These are phyloP conservation scores for Suillus paluster DNA, from an alignment of 768 basidiomycete genomes.

Conservation along the genomic window DNA sequence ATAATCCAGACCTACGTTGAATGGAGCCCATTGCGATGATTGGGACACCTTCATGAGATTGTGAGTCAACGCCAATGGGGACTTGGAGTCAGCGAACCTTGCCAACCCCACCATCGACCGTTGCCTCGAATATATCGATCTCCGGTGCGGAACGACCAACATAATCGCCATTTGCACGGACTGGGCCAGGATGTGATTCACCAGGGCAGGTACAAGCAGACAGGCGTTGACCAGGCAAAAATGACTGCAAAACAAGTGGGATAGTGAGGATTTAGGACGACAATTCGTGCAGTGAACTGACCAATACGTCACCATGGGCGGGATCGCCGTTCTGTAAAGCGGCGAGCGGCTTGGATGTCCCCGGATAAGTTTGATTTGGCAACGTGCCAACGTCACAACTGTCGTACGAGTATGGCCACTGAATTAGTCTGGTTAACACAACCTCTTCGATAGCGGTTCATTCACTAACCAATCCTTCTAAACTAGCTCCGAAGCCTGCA, in stretches of 20 bases:
- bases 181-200: conserved; percentile 63
- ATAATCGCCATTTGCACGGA: conserved; percentile 50
- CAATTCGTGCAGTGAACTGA: conserved; percentile 13
- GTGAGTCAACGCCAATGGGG: conserved; percentile 9
- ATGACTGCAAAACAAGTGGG: conserved; percentile 35
- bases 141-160: conserved; percentile 61
- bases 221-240: conserved; percentile 59
- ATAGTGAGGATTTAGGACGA: conserved; percentile 8
- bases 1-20: conserved; percentile 29
- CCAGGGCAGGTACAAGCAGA: conserved; percentile 61
- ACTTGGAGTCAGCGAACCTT: conserved; percentile 34
- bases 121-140: conserved; percentile 63
- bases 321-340: conserved; percentile 46
- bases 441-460: conserved; percentile 25
- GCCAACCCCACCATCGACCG: conserved; percentile 31
- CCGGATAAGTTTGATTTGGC: conserved; percentile 68
- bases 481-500: conserved; percentile 58
- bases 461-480: conserved; percentile 64
- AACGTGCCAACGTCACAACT: conserved; percentile 81
- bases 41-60: conserved; percentile 49
- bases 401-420: conserved; percentile 61
- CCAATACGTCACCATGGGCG: conserved; percentile 28
- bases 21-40: conserved; percentile 51
- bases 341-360: conserved; percentile 46
- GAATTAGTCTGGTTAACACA: conserved; percentile 13